phyloP scores from a whole-genome alignment of 345 rosid genomes.

The Rubroshorea leprosula region DNA sequence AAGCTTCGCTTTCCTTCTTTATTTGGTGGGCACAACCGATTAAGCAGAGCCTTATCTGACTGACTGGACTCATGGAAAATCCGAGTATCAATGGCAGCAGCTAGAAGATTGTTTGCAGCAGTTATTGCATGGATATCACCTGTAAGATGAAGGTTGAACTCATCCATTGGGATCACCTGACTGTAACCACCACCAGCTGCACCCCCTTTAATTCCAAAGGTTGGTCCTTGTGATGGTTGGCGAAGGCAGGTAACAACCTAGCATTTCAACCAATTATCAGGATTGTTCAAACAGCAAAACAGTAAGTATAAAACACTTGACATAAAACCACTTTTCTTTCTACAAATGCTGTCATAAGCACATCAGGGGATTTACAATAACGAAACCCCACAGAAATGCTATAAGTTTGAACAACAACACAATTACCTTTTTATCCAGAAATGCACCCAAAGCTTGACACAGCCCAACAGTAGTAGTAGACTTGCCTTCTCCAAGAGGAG shows the following conservation, averaged over 20 bases:
- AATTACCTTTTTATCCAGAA: slow-evolving; percentile 79
- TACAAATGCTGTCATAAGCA: background rate
- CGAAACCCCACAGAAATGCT: background rate
- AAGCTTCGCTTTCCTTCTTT: slow-evolving; percentile 86
- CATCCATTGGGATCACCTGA: slow-evolving; percentile 99
- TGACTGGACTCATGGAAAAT: slow-evolving; percentile 90
- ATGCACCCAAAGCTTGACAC: slow-evolving; percentile 94
- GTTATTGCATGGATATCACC: slow-evolving; percentile 99
- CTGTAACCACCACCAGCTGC: slow-evolving; percentile 99
- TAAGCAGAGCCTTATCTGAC: slow-evolving; percentile 92
- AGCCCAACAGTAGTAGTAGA: slow-evolving; percentile 94
- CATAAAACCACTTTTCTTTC: background rate
- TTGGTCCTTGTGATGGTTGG: slow-evolving; percentile 99
- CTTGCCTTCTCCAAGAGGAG: slow-evolving; percentile 98
- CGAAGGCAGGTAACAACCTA: slow-evolving; percentile 97
- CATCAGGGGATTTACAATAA: no score
- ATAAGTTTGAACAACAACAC: slow-evolving; percentile 8
- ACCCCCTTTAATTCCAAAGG: slow-evolving; percentile 98
- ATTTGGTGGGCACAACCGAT: slow-evolving; percentile 74
- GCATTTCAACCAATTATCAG: slow-evolving; percentile 15
- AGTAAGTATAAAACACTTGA: background rate
- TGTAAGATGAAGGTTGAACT: slow-evolving; percentile 92
- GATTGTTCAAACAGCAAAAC: background rate
- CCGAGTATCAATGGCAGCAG: slow-evolving; percentile 97
- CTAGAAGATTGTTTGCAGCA: slow-evolving; percentile 97